phyloP scores from a whole-genome alignment of 1,139 yeast species.

The Yamadazyma kanchanaburiensis region DNA sequence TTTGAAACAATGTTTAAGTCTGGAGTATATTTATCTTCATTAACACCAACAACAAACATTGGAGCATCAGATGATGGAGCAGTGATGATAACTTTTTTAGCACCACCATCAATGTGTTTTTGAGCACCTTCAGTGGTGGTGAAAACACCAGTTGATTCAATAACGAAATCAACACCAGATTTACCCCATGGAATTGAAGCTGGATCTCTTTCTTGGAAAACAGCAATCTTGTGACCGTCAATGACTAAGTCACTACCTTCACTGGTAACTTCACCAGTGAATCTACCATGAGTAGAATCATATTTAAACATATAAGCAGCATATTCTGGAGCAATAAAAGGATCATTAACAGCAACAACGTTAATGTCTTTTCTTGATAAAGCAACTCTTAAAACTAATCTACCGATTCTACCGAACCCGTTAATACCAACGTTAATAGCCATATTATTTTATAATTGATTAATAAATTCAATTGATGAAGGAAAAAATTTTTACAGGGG shows the following conservation, averaged over 20 bases:
- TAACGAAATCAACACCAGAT: conserved; percentile 72
- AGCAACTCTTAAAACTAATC: conserved; percentile 81
- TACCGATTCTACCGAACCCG: conserved; percentile 90
- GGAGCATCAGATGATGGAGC: conserved; percentile 90
- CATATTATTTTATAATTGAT: conserved; percentile 14
- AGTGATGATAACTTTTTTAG: conserved; percentile 85
- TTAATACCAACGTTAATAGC: conserved; percentile 68
- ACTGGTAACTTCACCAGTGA: conserved; percentile 62
- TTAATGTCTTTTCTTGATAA: conserved; percentile 65
- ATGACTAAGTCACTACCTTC: conserved; percentile 58
- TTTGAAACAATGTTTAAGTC: conserved; percentile 73
- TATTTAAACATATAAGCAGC: conserved; percentile 88
- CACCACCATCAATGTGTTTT: conserved; percentile 81
- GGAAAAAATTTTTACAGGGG: conserved; percentile 2
- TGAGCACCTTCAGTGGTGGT: conserved; percentile 74
- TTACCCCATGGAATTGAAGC: conserved; percentile 80
- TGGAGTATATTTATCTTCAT: conserved; percentile 66
- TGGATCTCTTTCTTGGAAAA: conserved; percentile 79
- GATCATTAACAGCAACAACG: conserved; percentile 81
- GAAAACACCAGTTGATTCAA: conserved; percentile 90
- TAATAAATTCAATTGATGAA: conserved; percentile 4
- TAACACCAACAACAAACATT: conserved; percentile 85
- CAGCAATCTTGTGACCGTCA: conserved; percentile 65
- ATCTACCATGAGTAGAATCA: conserved; percentile 83
- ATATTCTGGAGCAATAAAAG: conserved; percentile 78